Base-by-base conservation (phyloP, 2,329 filamentous ascomycete species). In the Pleoardoris graminearum region DNA sequence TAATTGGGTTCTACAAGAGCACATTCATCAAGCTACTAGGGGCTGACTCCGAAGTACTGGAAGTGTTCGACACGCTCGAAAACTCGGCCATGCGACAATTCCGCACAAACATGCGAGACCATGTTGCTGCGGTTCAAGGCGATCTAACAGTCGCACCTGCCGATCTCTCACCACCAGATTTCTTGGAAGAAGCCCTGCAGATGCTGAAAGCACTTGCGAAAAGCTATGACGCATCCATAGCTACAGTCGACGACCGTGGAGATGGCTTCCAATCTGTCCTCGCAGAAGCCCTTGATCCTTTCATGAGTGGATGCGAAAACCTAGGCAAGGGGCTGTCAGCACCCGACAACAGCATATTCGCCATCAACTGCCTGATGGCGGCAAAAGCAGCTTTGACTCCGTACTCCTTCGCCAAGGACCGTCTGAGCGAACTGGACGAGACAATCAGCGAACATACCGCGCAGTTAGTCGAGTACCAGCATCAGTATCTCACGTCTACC, bases 1-100 rank as follows among this genome's bases (percentile, higher is more conserved):
- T 99, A 1, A 81, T 97, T 36, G 86, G 85, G 35, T 99, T 99
- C 75, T 99, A 99, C 75, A 86, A 85, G 25, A 81, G 85, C 56
- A 97, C 92, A 1, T 97, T 97, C 69, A 77, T 85, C 14, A 93
- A 88, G 62, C 79, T 97, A 0, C 79, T 97, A 0, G 88, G 89
- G 1, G 63, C 80, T 2, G 80, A 86, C 10, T 90, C 90, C 0
- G 79, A 82, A 7, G 78, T 97, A 0, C 79, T 92, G 0, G 85
- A 88, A 3, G 81, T 86, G 2, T 83, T 96, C 46, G 75, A 77
- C 3, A 82, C 78, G 2, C 78, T 97, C 0, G 87, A 94, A 68
- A 82, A 85, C 16, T 90, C 90, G 54, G 90, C 92, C 0, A 79
- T 96, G 53, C 82, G 86, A 7, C 90, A 95, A 67, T 97, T 97